phyloP scores from a whole-genome alignment of 768 basidiomycete species.

The Cystoderma amianthinum region DNA sequence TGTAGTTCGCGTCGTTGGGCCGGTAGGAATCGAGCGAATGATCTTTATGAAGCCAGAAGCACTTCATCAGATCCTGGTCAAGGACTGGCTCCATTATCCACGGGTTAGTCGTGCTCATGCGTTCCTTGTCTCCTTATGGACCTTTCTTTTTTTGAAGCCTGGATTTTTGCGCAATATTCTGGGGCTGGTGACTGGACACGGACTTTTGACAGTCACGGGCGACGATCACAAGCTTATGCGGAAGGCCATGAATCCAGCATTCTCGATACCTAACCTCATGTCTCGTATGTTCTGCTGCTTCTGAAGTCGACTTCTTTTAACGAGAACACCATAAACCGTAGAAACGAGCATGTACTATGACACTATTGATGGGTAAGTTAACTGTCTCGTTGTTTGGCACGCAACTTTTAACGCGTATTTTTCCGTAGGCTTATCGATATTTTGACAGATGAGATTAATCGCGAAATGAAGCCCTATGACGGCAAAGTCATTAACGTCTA shows the following conservation, averaged over 20 bases:
- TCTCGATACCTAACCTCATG: conserved; percentile 26
- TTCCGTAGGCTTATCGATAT: conserved; percentile 11
- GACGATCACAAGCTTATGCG: conserved; percentile 36
- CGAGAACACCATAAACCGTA: conserved; percentile 7
- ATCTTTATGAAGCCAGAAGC: conserved; percentile 33
- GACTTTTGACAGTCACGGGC: conserved; percentile 34
- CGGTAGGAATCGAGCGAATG: conserved; percentile 32
- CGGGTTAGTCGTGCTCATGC: conserved; percentile 17
- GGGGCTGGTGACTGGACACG: conserved; percentile 30
- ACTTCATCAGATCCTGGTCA: conserved; percentile 28
- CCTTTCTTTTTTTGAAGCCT: conserved; percentile 18
- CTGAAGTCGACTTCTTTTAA: not conserved
- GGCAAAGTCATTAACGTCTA: no score
- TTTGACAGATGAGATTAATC: no score
- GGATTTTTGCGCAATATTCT: conserved; percentile 27
- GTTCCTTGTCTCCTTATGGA: not conserved
- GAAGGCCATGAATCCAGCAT: conserved; percentile 37
- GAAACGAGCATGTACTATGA: conserved; percentile 46
- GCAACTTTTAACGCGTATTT: conserved; percentile 11
- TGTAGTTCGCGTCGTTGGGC: conserved; percentile 32
- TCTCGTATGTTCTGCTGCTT: conserved; percentile 5
- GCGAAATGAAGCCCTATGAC: no score
- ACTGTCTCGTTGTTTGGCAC: conserved; percentile 14
- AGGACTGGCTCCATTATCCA: conserved; percentile 32
- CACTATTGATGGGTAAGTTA: conserved; percentile 33